These are phyloP conservation scores for Herpetomonas tarakana DNA, from an alignment of 208 protist genomes.

Conservation along the genomic window DNA sequence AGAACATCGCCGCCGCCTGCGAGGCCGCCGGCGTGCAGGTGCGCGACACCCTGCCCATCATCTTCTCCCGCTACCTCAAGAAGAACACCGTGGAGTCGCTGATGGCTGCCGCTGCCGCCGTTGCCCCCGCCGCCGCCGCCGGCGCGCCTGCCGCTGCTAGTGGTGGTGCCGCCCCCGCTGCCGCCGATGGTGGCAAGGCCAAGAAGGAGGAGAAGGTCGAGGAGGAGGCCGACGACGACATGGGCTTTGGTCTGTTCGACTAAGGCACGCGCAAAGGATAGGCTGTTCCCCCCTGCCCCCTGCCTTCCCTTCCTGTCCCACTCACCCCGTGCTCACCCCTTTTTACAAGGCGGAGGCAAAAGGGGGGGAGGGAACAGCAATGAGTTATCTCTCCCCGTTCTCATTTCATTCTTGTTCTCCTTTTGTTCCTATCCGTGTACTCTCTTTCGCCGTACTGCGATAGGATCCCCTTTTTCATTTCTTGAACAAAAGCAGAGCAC, in stretches of 20 bases:
- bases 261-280: constrained; percentile 18
- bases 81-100: constrained; percentile 73
- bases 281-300: constrained; percentile 1
- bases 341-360: too few species aligned
- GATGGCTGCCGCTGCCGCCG: constrained; percentile 45
- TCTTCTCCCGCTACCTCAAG: constrained; percentile 82
- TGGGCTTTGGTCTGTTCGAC: constrained; percentile 79
- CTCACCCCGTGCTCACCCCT: too few species aligned
- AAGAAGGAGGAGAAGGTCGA: constrained; percentile 22
- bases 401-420: constrained; percentile 4
- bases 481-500: too few species aligned
- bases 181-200: constrained; percentile 12
- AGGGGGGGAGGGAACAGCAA: too few species aligned
- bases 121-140: constrained; percentile 43
- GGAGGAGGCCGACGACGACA: constrained; percentile 75
- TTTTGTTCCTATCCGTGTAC: constrained; percentile 4
- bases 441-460: too few species aligned
- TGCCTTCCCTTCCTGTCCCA: constrained; percentile 2
- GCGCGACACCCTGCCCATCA: constrained; percentile 67
- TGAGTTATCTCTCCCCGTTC: constrained; percentile 10
- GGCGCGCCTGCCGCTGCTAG: constrained; percentile 23
- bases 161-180: constrained; percentile 19
- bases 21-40: constrained; percentile 70
- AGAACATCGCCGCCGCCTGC: constrained; percentile 66
- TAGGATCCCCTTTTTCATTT: too few species aligned